These are phyloP conservation scores for Aquilaria sinensis DNA, from an alignment of 345 rosid genomes.

Conservation along the genomic window DNA sequence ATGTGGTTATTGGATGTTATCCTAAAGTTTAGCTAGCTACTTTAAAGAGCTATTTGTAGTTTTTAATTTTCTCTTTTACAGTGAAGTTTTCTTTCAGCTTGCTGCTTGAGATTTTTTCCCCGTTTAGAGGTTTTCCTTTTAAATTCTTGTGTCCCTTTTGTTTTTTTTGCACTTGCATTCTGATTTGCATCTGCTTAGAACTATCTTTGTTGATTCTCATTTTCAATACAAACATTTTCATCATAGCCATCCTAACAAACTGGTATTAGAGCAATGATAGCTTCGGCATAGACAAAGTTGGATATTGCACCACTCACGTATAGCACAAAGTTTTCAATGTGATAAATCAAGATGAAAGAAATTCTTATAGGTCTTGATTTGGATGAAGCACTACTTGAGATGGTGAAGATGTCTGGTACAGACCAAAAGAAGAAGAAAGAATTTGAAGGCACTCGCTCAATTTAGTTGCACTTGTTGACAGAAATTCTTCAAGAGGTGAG, in stretches of 20 bases:
- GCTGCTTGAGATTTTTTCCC: not conserved
- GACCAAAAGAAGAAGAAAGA: not conserved
- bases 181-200: no score
- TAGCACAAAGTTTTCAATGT: not conserved
- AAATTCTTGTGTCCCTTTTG: not conserved
- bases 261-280: no score
- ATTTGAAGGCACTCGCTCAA: not conserved
- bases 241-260: no score
- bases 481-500: not conserved
- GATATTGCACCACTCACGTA: not conserved
- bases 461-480: not conserved
- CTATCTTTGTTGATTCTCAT: no score
- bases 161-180: no score
- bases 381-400: not conserved
- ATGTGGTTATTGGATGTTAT: no score
- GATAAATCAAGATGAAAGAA: not conserved
- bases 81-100: not conserved
- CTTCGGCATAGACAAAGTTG: not conserved
- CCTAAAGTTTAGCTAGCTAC: no score
- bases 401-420: not conserved
- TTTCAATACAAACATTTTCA: no score
- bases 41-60: no score
- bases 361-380: not conserved
- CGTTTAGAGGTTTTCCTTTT: not conserved
- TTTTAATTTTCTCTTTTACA: no score